Evolutionary conservation across 1,284 basidiomycete genomes (phyloP).

Genomic region (Trametes polyzona): DNA sequence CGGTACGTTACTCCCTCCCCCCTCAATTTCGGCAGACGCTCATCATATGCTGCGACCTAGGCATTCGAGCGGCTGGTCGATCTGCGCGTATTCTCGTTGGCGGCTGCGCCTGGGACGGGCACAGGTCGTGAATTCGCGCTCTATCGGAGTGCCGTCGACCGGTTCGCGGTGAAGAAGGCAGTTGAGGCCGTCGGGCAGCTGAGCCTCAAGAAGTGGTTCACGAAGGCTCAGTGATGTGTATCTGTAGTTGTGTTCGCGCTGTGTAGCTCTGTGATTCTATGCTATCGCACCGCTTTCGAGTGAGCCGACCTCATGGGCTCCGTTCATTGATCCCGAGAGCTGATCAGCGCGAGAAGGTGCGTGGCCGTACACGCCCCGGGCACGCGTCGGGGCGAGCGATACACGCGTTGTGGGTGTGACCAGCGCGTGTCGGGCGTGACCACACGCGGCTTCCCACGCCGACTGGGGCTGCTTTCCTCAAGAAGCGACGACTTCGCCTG

Average conservation of each 20-base stretch:
- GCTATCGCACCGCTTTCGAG: not conserved
- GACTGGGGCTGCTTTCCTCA: slow-evolving; percentile 10
- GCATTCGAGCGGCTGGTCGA: slow-evolving; percentile 69
- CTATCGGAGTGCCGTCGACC: slow-evolving; percentile 62
- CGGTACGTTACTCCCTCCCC: slow-evolving; percentile 46
- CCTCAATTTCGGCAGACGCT: not conserved
- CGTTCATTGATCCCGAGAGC: slow-evolving; percentile 1
- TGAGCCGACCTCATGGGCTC: not conserved
- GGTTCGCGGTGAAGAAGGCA: slow-evolving; percentile 62
- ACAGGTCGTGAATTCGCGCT: slow-evolving; percentile 66
- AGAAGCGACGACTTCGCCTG: slow-evolving; percentile 4
- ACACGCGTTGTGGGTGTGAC: slow-evolving; percentile 26
- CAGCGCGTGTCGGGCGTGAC: slow-evolving; percentile 22
- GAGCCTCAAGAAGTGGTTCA: slow-evolving; percentile 78
- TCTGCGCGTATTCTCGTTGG: slow-evolving; percentile 54
- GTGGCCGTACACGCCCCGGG: slow-evolving; percentile 8
- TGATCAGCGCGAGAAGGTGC: not conserved
- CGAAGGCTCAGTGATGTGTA: slow-evolving; percentile 45
- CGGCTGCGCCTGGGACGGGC: slow-evolving; percentile 48
- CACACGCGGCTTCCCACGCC: slow-evolving; percentile 19
- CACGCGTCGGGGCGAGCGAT: slow-evolving; percentile 19
- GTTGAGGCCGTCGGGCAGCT: slow-evolving; percentile 69
- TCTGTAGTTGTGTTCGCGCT: slow-evolving; percentile 1
- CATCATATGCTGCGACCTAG: slow-evolving; percentile 39
- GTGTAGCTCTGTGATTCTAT: slow-evolving; percentile 3